These are phyloP conservation scores for Skeletonema potamos DNA, from an alignment of 108 stramenopile species.

Conservation along the genomic window DNA sequence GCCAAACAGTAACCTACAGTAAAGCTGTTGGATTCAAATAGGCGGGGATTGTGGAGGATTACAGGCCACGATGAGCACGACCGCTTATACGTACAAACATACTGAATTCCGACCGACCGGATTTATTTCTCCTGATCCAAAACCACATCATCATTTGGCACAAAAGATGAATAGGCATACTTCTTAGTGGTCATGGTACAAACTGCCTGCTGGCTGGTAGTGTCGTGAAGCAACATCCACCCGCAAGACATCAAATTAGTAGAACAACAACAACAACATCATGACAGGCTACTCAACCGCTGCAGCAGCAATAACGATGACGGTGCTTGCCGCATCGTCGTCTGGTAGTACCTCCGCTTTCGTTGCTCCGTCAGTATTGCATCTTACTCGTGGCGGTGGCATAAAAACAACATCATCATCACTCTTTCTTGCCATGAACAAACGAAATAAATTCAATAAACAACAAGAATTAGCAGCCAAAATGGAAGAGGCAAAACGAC, in stretches of 20 bases:
- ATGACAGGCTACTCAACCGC: neutral
- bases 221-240: too few relatives aligned
- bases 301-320: neutral
- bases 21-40: too few relatives aligned
- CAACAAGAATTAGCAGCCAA: constrained; percentile 68
- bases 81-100: neutral
- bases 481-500: constrained; percentile 58
- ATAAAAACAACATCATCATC: neutral
- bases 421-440: constrained; percentile 6
- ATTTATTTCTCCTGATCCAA: neutral
- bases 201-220: too few relatives aligned
- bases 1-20: too few relatives aligned
- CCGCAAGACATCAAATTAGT: too few relatives aligned
- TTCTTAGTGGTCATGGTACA: too few relatives aligned
- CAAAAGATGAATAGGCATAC: too few relatives aligned
- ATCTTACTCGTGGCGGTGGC: neutral
- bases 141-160: neutral
- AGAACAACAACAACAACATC: neutral
- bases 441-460: constrained; percentile 52
- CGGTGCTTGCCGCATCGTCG: neutral
- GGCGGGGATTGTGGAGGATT: neutral
- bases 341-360: neutral
- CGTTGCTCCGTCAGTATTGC: neutral
- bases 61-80: neutral
- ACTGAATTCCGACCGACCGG: neutral